Base-by-base conservation (phyloP, 768 basidiomycete genomes). In the Tricholoma furcatifolium region DNA sequence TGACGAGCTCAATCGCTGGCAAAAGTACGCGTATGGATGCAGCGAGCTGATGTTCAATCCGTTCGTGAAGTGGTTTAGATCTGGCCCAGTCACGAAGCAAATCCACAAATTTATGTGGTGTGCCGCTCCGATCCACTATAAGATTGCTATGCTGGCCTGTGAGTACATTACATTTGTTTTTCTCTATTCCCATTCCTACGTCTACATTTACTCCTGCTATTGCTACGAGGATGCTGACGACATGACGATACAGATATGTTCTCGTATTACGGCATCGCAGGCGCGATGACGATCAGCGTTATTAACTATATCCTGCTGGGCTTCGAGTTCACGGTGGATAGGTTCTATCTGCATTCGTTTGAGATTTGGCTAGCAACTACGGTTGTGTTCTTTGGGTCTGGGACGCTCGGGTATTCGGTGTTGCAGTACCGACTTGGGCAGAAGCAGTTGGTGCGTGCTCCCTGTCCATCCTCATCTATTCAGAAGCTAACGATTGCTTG, bases 1-100 rank as follows among this genome's bases (percentile, higher is more conserved):
- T 53, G 93, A 95, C 65, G 93, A 96, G 65, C 67, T 94, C 42
- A 93, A 93, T 61, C 70, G 93, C 3, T 96, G 93, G 93, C 90
- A 93, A 54, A 95, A 94, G 55, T 81, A 80, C 58, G 69, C 81
- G 46, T 85, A 68, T 78, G 83, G 75, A 73, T 86, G 69, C 70
- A 83, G 72, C 75, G 87, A 77, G 67, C 73, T 95, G 47, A 73
- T 93, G 34, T 93, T 95, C 78, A 85, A 93, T 62, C 93, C 93
- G 1, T 57, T 94, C 49, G 71, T 80, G 31, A 68, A 85, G 43
- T 94, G 91, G 92, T 84, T 79, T 76, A 70, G 76, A 36, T 77
- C 78, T 50, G 93, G 93, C 0, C 93, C 93, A 1, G 83, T 96
- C 65, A 87, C 84, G 35, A 68, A 73, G 44, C 86, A 88, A 64